Conservation (phyloP, 202 grass and related monocot species). For the Panicum hallii region DNA sequence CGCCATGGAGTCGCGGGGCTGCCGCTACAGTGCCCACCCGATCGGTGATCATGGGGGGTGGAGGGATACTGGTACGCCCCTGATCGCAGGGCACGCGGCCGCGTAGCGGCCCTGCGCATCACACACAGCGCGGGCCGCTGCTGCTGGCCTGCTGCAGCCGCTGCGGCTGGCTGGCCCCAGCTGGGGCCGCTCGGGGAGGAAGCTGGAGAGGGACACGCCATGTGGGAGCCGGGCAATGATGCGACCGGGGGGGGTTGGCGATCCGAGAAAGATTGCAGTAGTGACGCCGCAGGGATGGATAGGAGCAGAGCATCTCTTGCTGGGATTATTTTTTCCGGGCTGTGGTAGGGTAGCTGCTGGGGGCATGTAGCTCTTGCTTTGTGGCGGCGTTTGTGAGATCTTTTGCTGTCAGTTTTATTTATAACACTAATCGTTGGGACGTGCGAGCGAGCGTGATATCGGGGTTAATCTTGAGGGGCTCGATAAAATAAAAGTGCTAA, state of each 20-base stretch:
- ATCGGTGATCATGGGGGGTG: not conserved
- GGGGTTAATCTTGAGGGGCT: slow-evolving; percentile 10
- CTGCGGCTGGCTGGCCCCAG: not conserved
- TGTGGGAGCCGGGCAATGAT: slow-evolving; percentile 41
- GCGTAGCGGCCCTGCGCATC: slow-evolving; percentile 7
- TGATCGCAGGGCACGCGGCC: not conserved
- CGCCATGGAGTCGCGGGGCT: not conserved
- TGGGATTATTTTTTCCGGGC: not conserved
- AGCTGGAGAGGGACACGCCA: slow-evolving; percentile 34
- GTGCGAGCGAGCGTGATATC: not conserved
- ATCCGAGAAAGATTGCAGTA: slow-evolving; percentile 21
- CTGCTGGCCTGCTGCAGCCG: not conserved
- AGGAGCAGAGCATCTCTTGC: slow-evolving; percentile 9
- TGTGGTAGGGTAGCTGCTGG: not conserved
- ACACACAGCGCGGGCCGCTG: not conserved
- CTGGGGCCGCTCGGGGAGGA: not conserved
- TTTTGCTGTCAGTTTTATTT: not conserved
- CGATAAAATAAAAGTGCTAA: slow-evolving; percentile 9
- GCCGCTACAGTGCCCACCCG: not conserved
- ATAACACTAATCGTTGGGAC: not conserved
- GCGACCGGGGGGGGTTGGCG: slow-evolving; percentile 21
- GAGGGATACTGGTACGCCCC: not conserved
- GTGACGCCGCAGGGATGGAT: slow-evolving; percentile 45
- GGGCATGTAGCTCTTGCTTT: not conserved
- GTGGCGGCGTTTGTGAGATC: not conserved